Evolutionary conservation across 2,329 filamentous ascomycete genomes (phyloP), one percentile per base, ranked within the genome.

Genomic region (Nemania serpens): DNA sequence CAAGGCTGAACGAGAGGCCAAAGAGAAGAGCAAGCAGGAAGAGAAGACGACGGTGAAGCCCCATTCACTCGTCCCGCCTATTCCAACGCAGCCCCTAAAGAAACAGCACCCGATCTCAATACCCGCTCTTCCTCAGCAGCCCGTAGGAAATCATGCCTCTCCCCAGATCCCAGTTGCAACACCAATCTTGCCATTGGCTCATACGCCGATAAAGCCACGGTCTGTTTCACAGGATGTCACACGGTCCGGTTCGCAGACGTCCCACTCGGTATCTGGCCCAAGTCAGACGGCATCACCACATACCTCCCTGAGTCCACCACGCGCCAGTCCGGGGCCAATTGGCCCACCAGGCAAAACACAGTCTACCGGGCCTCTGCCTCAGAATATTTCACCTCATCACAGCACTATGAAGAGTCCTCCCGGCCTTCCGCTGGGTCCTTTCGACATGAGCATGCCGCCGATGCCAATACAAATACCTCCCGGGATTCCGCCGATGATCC

Each of bases 141-240:
- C 84, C 47, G 75, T 84, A 55, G 79, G 84, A 34, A 82, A 79
- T 61, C 83, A 89, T 65, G 86, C 87, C 49, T 97, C 94, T 15
- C 94, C 94, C 7, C 91, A 92, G 72, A 84, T 94, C 52, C 80
- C 89, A 29, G 82, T 91, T 62, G 90, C 91, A 10, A 95, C 91
- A 36, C 94, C 95, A 7, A 88, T 87, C 25, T 78, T 96, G 48
- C 88, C 93, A 12, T 97, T 97, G 74, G 88, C 88, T 18, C 88
- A 92, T 5, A 93, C 91, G 12, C 91, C 93, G 9, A 89, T 87
- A 66, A 89, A 90, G 64, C 84, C 88, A 39, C 88, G 91, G 57
- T 91, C 93, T 62, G 78, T 86, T 48, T 95, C 92, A 9, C 91
- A 96, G 65, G 92, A 95, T 73, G 89, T 88, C 25, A 87, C 87